Evolutionary conservation across 441 rosid species (phyloP), one percentile per base, ranked within the genome.

Genomic region (Croton setiger): DNA sequence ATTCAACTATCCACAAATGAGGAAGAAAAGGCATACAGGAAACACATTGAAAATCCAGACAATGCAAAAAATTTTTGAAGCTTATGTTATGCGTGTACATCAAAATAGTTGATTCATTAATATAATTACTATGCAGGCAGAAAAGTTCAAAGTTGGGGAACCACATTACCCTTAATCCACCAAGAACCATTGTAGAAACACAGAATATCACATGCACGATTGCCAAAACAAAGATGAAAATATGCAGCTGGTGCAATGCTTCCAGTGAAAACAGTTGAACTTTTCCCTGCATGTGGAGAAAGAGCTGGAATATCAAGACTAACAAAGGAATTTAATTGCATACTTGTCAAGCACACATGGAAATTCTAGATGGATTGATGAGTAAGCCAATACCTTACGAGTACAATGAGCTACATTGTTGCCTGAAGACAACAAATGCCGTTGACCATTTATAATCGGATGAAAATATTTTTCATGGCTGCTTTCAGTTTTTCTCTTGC

Each of bases 241-340:
- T 93, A 78, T 93, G 98, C 61, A 93, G 87, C 54, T 93, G 92
- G 81, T 89, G 96, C 69, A 93, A 70, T 21, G 96, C 98, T 84
- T 89, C 94, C 76, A 81, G 52, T 11, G 97, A 82, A 72, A 93
- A 66, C 64, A 93, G 71, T 3, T 91, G 90, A 76, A 78, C 85
- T 80, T 79, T 72, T 53, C 94, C 97, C 96, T 90, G 86, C 18
- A 57, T 33, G 68, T 48, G 14, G 14, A 61, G 62, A 63, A 72
- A 14, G 44, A 48, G 49, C 18, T 33, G 21, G n/a, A n/a, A n/a
- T n/a, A n/a, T n/a, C n/a, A n/a, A n/a, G n/a, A n/a, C n/a, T n/a
- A n/a, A n/a, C n/a, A n/a, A n/a, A n/a, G n/a, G n/a, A 5, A 45
- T 63, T 63, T 31, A 2, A n/a, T 18, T 9, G 67, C 67, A 63